phyloP scores from a whole-genome alignment of 768 basidiomycete species.

The Rhizopogon sp. region DNA sequence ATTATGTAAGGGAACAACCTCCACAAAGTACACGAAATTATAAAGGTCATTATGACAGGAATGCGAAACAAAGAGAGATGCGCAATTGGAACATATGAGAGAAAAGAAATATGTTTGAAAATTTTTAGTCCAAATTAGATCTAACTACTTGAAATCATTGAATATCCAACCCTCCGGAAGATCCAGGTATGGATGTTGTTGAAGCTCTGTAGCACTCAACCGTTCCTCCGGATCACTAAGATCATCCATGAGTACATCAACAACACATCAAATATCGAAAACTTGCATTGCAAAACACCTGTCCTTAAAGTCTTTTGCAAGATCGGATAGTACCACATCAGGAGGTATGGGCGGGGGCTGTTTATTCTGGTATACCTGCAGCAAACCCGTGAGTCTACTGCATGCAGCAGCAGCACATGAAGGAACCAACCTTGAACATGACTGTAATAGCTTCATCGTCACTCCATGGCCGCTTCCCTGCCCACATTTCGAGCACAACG shows the following conservation, averaged over 20 bases:
- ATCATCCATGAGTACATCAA: conserved; percentile 1
- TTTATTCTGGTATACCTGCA: conserved; percentile 78
- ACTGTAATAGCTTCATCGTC: conserved; percentile 88
- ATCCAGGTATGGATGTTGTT: conserved; percentile 72
- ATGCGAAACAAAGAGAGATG: conserved; percentile 8
- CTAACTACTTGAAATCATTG: conserved; percentile 39
- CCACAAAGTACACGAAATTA: conserved; percentile 26
- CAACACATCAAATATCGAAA: neutral
- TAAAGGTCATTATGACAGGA: conserved; percentile 23
- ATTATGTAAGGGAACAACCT: conserved; percentile 16
- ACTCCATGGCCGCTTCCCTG: conserved; percentile 92
- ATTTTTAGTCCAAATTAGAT: conserved; percentile 10
- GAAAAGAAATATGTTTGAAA: conserved; percentile 18
- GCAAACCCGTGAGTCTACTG: neutral
- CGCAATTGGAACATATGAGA: conserved; percentile 11
- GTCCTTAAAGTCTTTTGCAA: conserved; percentile 81
- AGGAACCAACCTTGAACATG: conserved; percentile 77
- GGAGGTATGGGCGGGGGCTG: conserved; percentile 86
- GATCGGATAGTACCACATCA: conserved; percentile 67
- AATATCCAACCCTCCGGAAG: conserved; percentile 75
- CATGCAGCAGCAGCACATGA: neutral
- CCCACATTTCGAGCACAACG: conserved; percentile 99
- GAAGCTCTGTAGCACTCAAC: conserved; percentile 72
- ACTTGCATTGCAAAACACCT: conserved; percentile 88
- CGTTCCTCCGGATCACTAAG: conserved; percentile 78